Evolutionary conservation across 179 eudicot genomes (phyloP).

Genomic region (Actinidia polygama): DNA sequence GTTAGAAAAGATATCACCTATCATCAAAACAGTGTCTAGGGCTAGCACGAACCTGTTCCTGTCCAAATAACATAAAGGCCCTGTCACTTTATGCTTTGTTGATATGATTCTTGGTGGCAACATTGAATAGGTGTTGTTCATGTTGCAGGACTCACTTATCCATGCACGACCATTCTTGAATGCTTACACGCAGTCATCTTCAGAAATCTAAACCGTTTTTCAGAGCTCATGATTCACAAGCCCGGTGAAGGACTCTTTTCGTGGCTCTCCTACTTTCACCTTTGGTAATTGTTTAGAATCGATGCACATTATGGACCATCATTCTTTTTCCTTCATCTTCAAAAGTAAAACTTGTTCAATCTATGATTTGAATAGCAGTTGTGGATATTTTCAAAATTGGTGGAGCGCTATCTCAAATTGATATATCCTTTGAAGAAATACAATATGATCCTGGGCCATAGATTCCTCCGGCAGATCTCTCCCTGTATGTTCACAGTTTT

Average conservation of each 20-base stretch:
- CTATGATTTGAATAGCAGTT: conserved; percentile 22
- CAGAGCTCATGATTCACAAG: conserved; percentile 59
- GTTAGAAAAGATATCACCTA: no score
- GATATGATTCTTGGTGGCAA: no score
- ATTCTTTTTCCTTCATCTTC: neutral
- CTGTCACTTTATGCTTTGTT: no score
- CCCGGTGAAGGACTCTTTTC: conserved; percentile 53
- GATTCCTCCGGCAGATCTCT: conserved; percentile 27
- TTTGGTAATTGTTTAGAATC: neutral
- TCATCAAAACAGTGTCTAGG: no score
- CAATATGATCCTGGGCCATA: conserved; percentile 40
- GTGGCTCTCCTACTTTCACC: no score
- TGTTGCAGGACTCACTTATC: no score
- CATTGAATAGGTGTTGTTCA: no score
- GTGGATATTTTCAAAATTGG: conserved; percentile 43
- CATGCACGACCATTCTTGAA: conserved; percentile 46
- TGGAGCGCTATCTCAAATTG: conserved; percentile 35
- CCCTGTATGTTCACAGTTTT: conserved; percentile 31
- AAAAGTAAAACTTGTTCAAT: neutral
- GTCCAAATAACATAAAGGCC: no score
- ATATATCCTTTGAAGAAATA: conserved; percentile 36
- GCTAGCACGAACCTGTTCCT: no score
- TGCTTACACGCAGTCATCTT: conserved; percentile 27
- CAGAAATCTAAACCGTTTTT: conserved; percentile 42
- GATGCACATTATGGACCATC: neutral